Evolutionary conservation across 2,329 filamentous ascomycete genomes (phyloP), one percentile per base, ranked within the genome.

Genomic region (Ophiostoma fasciatum): DNA sequence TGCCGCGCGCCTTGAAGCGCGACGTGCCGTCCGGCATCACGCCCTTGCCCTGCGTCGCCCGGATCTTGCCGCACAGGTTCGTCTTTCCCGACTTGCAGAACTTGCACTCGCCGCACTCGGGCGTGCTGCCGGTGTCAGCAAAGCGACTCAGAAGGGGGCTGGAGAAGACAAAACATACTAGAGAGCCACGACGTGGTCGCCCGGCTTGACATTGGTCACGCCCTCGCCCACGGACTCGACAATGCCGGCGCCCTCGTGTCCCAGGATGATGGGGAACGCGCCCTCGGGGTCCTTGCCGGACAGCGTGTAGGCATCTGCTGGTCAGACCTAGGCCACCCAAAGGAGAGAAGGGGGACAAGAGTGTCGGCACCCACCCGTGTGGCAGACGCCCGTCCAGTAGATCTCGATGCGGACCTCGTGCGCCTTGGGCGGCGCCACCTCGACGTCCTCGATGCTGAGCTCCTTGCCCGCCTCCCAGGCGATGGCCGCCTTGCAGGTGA

Each of bases 11-110:
- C 62, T 74, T 83, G 76, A 96, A 94, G 51, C 90, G 82, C 39
- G 81, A 80, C 47, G 88, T 96, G 51, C 88, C 88, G 59, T 98
- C 90, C 39, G 90, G 90, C 87, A 98, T 94, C 49, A 94, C 74
- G 54, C 90, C 90, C 61, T 78, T 81, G 51, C 90, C 90, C 65
- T 98, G 90, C 30, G 90, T 96, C 31, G 84, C 83, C 51, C 90
- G 80, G 61, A 98, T 98, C 75, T 96, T 96, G 59, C 90, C 90
- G 65, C 88, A 96, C 40, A 96, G 80, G 64, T 96, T 96, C 52
- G 88, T 96, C 78, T 98, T 98, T 64, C 88, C 90, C 28, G 88
- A 96, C 62, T 84, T 90, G 79, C 90, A 98, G 73, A 96, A 96
- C 68, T 96, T 96, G 77, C 90, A 98, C 61, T 96, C 88, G 49